Percentiles rank a stretch among this genome's conserved stretches.
Evolutionary conservation across 225 moss, liverwort and hornwort species (phyloP).

Genomic region (Anthoceros angustus): DNA sequence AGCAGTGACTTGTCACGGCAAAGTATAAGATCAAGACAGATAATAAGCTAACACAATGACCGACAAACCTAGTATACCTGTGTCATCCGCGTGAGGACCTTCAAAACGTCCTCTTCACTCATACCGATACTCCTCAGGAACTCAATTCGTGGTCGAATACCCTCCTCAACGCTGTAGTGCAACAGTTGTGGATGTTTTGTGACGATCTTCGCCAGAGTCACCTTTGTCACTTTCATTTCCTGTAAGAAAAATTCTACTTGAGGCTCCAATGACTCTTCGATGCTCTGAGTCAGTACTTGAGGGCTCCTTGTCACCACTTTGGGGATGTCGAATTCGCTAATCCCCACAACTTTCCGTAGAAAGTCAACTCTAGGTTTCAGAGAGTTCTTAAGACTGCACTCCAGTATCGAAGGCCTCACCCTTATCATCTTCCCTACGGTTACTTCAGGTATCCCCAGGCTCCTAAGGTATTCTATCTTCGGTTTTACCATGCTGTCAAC

Average conservation of each 20-base stretch:
- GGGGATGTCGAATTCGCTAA: slow-evolving; percentile 39
- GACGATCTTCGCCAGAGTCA: slow-evolving; percentile 54
- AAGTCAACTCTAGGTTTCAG: slow-evolving; percentile 43
- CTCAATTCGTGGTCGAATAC: slow-evolving; percentile 40
- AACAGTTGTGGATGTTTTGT: slow-evolving; percentile 63
- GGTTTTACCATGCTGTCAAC: slow-evolving; percentile 55
- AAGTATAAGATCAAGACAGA: not conserved
- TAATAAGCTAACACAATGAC: not conserved
- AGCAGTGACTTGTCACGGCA: not conserved
- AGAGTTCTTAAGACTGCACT: slow-evolving; percentile 49
- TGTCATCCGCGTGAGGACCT: slow-evolving; percentile 46
- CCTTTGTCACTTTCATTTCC: slow-evolving; percentile 41
- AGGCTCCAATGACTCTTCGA: slow-evolving; percentile 52
- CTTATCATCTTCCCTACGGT: slow-evolving; percentile 46
- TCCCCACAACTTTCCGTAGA: slow-evolving; percentile 34
- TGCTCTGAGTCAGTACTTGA: slow-evolving; percentile 58
- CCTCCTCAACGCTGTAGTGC: slow-evolving; percentile 56
- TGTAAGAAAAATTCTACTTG: slow-evolving; percentile 46
- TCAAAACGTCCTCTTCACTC: slow-evolving; percentile 35
- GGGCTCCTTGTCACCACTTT: slow-evolving; percentile 53
- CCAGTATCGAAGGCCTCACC: slow-evolving; percentile 40
- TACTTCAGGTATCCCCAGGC: slow-evolving; percentile 44
- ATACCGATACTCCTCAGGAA: slow-evolving; percentile 53
- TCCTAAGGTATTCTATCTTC: slow-evolving; percentile 37
- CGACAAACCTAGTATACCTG: slow-evolving; percentile 22